A percentile compares a stretch with the other conserved stretches of the same genome.
These are phyloP conservation scores for Euphorbia peplus DNA, from an alignment of 345 rosid species.

Conservation along the genomic window DNA sequence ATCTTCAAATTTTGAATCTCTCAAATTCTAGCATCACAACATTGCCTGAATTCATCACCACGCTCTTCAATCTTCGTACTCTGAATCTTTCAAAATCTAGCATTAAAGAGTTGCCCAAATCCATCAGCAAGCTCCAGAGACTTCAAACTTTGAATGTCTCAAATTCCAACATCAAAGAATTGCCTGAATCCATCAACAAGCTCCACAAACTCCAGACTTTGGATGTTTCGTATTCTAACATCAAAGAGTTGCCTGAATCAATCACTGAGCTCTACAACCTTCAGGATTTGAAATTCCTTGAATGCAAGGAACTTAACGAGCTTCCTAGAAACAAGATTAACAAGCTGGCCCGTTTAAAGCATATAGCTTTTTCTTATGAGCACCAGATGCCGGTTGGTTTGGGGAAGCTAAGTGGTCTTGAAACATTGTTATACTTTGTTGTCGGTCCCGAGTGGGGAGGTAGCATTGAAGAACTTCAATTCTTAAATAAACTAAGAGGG, in stretches of 20 bases:
- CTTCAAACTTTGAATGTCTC: too few species aligned
- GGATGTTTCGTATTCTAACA: constrained; percentile 3
- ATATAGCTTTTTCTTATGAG: not conserved
- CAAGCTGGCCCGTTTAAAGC: not conserved
- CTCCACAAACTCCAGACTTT: too few species aligned
- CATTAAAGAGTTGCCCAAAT: too few species aligned
- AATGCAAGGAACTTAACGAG: not conserved
- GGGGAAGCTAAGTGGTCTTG: not conserved
- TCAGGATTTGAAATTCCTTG: not conserved
- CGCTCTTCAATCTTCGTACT: too few species aligned
- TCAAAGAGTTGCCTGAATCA: not conserved
- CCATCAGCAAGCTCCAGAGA: too few species aligned
- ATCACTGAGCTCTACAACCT: constrained; percentile 3
- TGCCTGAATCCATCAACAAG: too few species aligned
- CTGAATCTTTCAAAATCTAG: too few species aligned
- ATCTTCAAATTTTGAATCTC: not conserved
- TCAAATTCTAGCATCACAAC: too few species aligned
- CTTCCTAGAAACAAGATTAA: not conserved
- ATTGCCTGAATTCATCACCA: too few species aligned
- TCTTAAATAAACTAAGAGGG: constrained; percentile 9
- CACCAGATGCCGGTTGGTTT: not conserved
- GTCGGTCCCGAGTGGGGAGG: not conserved
- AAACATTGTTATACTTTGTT: not conserved
- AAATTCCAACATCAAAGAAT: too few species aligned
- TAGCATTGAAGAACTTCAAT: not conserved